Evolutionary conservation across 805 yeast species (phyloP).

Genomic region (Starmera pachycereana): DNA sequence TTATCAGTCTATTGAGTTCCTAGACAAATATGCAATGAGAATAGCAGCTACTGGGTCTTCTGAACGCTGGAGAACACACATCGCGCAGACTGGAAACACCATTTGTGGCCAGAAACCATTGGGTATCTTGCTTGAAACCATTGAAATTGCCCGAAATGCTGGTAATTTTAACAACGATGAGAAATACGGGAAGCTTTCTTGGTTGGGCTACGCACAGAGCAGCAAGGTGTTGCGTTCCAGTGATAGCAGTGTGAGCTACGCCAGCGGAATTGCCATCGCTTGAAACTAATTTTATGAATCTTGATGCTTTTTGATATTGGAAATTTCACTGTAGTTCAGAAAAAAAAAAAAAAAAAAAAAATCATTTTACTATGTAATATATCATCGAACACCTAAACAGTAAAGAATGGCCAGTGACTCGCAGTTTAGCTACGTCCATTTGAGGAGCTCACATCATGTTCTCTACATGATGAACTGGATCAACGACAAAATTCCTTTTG

Average conservation of each 20-base stretch:
- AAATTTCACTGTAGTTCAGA: not conserved
- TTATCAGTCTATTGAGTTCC: constrained; percentile 57
- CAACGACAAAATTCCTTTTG: constrained; percentile 18
- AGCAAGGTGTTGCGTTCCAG: constrained; percentile 31
- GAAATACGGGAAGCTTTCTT: constrained; percentile 33
- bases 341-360: no score
- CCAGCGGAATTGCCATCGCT: constrained; percentile 49
- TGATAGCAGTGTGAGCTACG: constrained; percentile 89
- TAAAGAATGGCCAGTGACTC: not conserved
- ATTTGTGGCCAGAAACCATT: constrained; percentile 90
- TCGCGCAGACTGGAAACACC: constrained; percentile 69
- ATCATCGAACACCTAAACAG: not conserved
- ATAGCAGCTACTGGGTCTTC: constrained; percentile 48
- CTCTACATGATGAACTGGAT: constrained; percentile 24
- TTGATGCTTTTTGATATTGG: not conserved
- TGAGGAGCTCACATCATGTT: constrained; percentile 19
- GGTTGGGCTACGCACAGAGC: constrained; percentile 82
- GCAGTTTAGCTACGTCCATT: constrained; percentile 9
- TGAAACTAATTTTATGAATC: not conserved
- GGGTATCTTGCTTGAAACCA: constrained; percentile 44
- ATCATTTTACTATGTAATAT: no score
- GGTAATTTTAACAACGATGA: constrained; percentile 3
- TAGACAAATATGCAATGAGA: constrained; percentile 67
- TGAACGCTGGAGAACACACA: constrained; percentile 54
- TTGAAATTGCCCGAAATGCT: constrained; percentile 27